Conservation (phyloP, 495 filamentous ascomycete species). For the Pseudevernia furfuracea region DNA sequence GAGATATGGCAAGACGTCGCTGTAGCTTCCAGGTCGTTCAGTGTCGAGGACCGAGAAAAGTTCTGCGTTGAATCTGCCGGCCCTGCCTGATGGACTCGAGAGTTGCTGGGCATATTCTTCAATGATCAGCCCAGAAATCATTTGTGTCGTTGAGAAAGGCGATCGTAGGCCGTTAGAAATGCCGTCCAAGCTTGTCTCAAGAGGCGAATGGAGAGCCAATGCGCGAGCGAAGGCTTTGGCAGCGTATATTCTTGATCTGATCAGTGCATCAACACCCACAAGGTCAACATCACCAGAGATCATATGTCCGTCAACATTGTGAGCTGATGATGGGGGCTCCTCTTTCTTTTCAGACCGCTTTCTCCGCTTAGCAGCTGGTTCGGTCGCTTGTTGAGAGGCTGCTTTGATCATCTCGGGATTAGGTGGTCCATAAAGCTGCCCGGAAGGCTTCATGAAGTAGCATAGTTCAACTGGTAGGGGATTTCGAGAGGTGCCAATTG, state of each 20-base stretch:
- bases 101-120: conserved; percentile 67
- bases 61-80: conserved; percentile 42
- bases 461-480: conserved; percentile 82
- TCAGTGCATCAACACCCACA: conserved; percentile 77
- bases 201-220: conserved; percentile 45
- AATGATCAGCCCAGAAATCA: conserved; percentile 72
- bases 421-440: conserved; percentile 60
- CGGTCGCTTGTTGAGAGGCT: conserved; percentile 48
- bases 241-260: conserved; percentile 80
- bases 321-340: conserved; percentile 53
- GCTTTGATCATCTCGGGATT: conserved; percentile 46
- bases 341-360: conserved; percentile 77
- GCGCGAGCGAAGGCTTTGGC: conserved; percentile 73
- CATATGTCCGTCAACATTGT: conserved; percentile 97
- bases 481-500: conserved; percentile 82
- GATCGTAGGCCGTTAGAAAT: conserved; percentile 43
- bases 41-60: conserved; percentile 68
- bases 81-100: conserved; percentile 26
- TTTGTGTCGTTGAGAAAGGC: conserved; percentile 73
- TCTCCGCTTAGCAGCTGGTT: conserved; percentile 59
- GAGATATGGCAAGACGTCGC: conserved; percentile 79
- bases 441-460: conserved; percentile 91
- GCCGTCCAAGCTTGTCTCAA: conserved; percentile 39
- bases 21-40: conserved; percentile 73
- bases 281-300: conserved; percentile 93